Conservation (phyloP, 2,329 filamentous ascomycete genomes). For the Fusarium miscanthi region DNA sequence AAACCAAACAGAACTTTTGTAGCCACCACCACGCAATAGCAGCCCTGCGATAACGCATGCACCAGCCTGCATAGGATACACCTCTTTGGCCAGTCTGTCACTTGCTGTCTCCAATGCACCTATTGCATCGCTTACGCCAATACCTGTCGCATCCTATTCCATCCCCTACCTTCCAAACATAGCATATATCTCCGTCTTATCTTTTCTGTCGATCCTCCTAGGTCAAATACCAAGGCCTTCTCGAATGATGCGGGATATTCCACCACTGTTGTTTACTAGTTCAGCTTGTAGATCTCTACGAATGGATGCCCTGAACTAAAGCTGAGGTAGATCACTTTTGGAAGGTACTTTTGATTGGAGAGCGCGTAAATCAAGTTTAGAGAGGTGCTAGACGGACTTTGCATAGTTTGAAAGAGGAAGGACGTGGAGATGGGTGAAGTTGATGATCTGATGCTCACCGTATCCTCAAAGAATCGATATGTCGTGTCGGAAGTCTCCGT, state of each 20-base stretch:
- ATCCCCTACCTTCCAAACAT: constrained; percentile 15
- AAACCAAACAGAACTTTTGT: constrained; percentile 17
- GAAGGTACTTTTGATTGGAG: constrained; percentile 6
- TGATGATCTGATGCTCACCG: constrained; percentile 5
- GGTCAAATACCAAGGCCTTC: background rate
- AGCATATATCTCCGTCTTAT: constrained; percentile 14
- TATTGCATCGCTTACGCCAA: background rate
- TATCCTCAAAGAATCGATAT: background rate
- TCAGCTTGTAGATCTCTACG: constrained; percentile 3
- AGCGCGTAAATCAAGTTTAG: background rate
- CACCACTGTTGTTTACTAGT: background rate
- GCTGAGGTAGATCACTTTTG: background rate
- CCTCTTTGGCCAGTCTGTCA: background rate
- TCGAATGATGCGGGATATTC: background rate
- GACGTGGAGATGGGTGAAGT: background rate
- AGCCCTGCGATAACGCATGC: constrained; percentile 24
- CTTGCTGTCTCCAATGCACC: background rate
- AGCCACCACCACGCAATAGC: constrained; percentile 20
- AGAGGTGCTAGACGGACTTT: background rate
- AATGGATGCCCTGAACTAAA: background rate
- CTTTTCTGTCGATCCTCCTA: background rate
- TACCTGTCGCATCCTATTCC: background rate
- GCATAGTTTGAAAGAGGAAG: constrained; percentile 4
- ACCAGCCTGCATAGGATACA: background rate
- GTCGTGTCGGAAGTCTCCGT: background rate